Conservation (phyloP, 169 alveolate genomes). For the Cryptosporidium bovis region DNA sequence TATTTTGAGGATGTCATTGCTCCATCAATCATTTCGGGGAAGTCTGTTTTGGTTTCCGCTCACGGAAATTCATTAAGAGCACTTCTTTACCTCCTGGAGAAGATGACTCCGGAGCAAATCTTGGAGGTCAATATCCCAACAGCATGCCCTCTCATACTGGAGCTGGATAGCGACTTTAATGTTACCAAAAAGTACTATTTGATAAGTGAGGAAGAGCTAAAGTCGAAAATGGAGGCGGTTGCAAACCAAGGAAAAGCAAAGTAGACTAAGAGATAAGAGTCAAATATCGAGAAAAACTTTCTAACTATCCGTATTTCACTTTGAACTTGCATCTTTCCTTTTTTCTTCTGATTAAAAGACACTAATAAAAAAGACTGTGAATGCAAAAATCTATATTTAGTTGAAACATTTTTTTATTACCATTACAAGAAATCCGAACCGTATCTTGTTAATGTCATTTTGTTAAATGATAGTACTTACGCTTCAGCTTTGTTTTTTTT, state of each 20-base stretch:
- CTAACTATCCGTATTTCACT: no score
- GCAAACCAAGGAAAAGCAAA: constrained; percentile 94
- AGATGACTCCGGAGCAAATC: constrained; percentile 92
- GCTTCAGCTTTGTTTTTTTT: no score
- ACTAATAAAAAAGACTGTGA: no score
- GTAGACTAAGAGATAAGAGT: constrained; percentile 57
- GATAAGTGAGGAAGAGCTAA: constrained; percentile 89
- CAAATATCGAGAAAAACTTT: no score
- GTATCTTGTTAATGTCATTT: no score
- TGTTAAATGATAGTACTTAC: no score
- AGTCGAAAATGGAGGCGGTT: constrained; percentile 92
- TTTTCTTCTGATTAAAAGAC: no score
- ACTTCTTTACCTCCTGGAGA: constrained; percentile 94
- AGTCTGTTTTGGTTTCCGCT: constrained; percentile 94
- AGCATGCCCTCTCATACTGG: constrained; percentile 96
- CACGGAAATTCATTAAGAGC: constrained; percentile 99
- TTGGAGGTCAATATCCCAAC: constrained; percentile 96
- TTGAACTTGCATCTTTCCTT: no score
- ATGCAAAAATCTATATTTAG: no score
- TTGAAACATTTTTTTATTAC: no score
- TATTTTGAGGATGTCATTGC: constrained; percentile 94
- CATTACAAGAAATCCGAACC: no score
- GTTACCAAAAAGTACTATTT: constrained; percentile 92
- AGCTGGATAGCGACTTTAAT: constrained; percentile 90
- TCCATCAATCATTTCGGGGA: constrained; percentile 91